Evolutionary conservation across 2,329 filamentous ascomycete genomes (phyloP), one percentile per base, ranked within the genome.

Genomic region (Epichloe coenophiala): DNA sequence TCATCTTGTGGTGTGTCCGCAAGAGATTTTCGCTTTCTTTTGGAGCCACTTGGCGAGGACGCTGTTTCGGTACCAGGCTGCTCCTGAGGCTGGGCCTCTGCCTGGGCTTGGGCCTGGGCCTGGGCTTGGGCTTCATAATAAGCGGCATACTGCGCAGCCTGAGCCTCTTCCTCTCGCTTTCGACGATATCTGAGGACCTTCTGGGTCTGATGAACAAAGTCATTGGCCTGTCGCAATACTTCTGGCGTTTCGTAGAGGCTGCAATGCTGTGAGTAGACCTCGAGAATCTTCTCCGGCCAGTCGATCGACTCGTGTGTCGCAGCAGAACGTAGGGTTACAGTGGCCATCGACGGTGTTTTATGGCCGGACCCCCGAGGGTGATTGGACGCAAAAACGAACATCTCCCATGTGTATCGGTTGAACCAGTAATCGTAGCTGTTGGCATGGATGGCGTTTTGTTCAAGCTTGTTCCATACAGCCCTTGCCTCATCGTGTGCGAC

Each of bases 351-450:
- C 0, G 90, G 88, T n/a, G 79, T 76, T 46, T 74, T 73, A 17
- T 65, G 61, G 0, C 60, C 57, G 4, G 68, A 69, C 53, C 77
- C 53, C 52, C 75, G 70, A 37, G 73, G 77, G 11, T 54, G 54
- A 52, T 65, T 68, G 5, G 73, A 72, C 2, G 71, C 68, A 55
- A 77, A 4, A 4, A 79, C 60, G 52, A 85, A 75, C 75, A 97
- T 84, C 68, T 97, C 93, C 85, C 89, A 97, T 49, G 84, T 75
- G 67, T 96, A 96, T 66, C 88, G 96, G 42, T 83, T 81, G 50
- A 90, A 76, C 93, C 93, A 98, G 64, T 97, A 97, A 59, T 95
- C 88, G 61, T 90, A 89, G 58, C 82, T 90, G 58, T 88, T 80
- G 33, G 82, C 81, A 51, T 88, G 70, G 3, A 80, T 80, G 17